These are phyloP conservation scores for Microascus cirrosus DNA, from an alignment of 2,329 filamentous ascomycete species.

Conservation along the genomic window DNA sequence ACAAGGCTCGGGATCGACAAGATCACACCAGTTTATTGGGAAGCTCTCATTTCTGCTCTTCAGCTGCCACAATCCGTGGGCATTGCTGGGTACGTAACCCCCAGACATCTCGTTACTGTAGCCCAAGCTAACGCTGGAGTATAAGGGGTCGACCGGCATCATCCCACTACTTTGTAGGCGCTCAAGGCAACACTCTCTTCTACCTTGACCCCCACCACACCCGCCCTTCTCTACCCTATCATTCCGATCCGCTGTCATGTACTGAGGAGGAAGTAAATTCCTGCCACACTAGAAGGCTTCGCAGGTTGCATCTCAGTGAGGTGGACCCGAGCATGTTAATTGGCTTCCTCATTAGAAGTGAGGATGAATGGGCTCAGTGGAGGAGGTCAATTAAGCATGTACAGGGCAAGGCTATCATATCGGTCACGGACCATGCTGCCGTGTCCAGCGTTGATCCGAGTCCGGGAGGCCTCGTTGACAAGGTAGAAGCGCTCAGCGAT, in stretches of 20 bases:
- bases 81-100: slow-evolving; percentile 72
- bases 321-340: slow-evolving; percentile 99
- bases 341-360: slow-evolving; percentile 74
- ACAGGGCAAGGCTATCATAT: slow-evolving; percentile 75
- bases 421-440: slow-evolving; percentile 64
- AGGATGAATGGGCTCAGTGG: slow-evolving; percentile 79
- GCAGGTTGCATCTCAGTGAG: slow-evolving; percentile 73
- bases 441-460: slow-evolving; percentile 30
- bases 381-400: slow-evolving; percentile 62
- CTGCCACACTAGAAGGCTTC: slow-evolving; percentile 78
- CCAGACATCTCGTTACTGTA: neutral
- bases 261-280: slow-evolving; percentile 64
- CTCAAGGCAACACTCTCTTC: slow-evolving; percentile 67
- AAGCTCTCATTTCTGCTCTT: slow-evolving; percentile 74
- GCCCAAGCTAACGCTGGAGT: neutral
- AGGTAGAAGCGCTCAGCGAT: slow-evolving; percentile 82
- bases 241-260: slow-evolving; percentile 44
- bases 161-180: slow-evolving; percentile 55
- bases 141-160: slow-evolving; percentile 79
- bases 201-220: slow-evolving; percentile 93
- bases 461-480: slow-evolving; percentile 50
- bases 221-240: slow-evolving; percentile 58
- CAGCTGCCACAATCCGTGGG: slow-evolving; percentile 90
- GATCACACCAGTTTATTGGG: slow-evolving; percentile 89
- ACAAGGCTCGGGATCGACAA: slow-evolving; percentile 88